Base-by-base conservation (phyloP, 225 moss, liverwort and hornwort genomes). In the Pseudisothecium myosuroides region DNA sequence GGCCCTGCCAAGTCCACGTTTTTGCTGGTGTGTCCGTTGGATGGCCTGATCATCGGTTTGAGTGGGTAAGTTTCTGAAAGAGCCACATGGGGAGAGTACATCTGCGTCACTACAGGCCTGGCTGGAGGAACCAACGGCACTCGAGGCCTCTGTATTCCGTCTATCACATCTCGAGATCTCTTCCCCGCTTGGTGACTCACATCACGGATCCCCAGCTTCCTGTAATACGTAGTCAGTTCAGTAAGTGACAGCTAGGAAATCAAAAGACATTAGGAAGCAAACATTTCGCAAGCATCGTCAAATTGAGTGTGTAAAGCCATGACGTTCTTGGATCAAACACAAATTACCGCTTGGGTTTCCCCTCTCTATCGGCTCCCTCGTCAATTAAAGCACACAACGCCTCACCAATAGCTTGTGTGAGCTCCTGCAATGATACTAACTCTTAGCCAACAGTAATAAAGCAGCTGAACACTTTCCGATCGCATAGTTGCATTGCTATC, bases 321-420 rank as follows among this genome's bases (percentile, higher is more conserved):
- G 83, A 41, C 47, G 83, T 45, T 77, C 61, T 59, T 37, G 39
- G 59, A 82, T 55, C 74, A 61, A n/a, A 61, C 89, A 85, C 50
- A 86, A 74, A 83, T 90, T 90, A 99, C 99, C 99, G 94, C 90
- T 96, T 99, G 65, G 99, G 94, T 88, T 95, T 94, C n/a, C 97
- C 96, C 74, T 99, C 99, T 90, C 90, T 93, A 86, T 99, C 96
- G 81, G 97, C 97, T 90, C 97, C 99, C 76, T 99, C 97, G 89
- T 99, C 96, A 91, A 99, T 99, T 59, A 99, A 93, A 88, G 94
- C 94, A 94, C 99, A 99, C 84, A 99, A 91, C 66, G 96, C 99
- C 87, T 96, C 95, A 83, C 99, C 99, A 89, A 99, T 92, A 68
- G 95, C 97, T 95, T 95, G 93, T 76, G 99, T 94, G 64, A 99